A percentile compares a stretch with the other conserved stretches of the same genome.
Evolutionary conservation across 1,284 basidiomycete species (phyloP).

Genomic region (Apiotrichum mycotoxinovorans): DNA sequence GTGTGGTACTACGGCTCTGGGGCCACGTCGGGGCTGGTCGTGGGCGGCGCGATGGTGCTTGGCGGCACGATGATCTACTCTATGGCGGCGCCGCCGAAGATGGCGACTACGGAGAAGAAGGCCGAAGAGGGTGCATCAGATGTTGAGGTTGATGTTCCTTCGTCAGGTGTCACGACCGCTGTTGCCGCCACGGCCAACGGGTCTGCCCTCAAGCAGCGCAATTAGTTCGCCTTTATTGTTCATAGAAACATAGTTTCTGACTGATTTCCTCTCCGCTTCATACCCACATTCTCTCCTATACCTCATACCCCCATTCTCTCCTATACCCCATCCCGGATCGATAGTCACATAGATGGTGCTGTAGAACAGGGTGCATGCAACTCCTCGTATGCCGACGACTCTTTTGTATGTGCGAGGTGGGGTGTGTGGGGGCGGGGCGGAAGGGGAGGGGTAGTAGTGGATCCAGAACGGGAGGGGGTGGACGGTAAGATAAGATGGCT

Average conservation of each 20-base stretch:
- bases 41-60: slow-evolving; percentile 47
- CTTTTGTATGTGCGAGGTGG: not conserved
- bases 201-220: not conserved
- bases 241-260: not conserved
- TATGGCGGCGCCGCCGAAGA: slow-evolving; percentile 14
- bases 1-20: slow-evolving; percentile 48
- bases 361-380: slow-evolving; percentile 24
- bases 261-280: no score
- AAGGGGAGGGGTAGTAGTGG: not conserved
- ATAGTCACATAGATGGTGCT: not conserved
- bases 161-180: no score
- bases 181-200: not conserved
- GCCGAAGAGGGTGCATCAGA: not conserved
- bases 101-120: slow-evolving; percentile 3
- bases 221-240: not conserved
- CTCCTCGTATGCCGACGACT: not conserved
- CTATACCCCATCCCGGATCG: no score
- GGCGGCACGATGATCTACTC: slow-evolving; percentile 33
- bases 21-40: slow-evolving; percentile 33
- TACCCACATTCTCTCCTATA: not conserved
- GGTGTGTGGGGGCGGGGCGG: not conserved
- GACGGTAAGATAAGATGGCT: not conserved
- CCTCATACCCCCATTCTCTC: not conserved
- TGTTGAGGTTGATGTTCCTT: no score
- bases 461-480: no score